Base-by-base conservation (phyloP, 805 yeast genomes). In the Ascoidea tarda region DNA sequence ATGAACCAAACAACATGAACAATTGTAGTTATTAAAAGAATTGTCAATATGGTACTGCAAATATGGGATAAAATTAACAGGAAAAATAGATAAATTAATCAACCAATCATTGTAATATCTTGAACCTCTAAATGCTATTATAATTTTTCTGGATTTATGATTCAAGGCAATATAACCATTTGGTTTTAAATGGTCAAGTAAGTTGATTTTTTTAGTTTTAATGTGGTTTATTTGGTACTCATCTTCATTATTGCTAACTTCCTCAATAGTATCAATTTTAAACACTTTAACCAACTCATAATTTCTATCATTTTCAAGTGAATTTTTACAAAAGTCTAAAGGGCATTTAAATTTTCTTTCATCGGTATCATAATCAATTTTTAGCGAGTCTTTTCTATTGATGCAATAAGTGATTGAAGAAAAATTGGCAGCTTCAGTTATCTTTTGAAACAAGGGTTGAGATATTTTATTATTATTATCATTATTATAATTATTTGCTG, bases 51-150 rank as follows among this genome's bases (percentile, higher is more conserved):
- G 44, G 14, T 10, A 38, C 14, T 38, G 44, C 44, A 10, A 10
- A 10, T 38, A 38, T 38, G 14, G 44, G 44, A 10, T 38, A 38
- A 38, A 38, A 87, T 84, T 14, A 3, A 71, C 69, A 5, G 78
- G 79, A 4, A 67, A 51, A 45, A 76, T 70, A 46, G 73, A 70
- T 49, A 83, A 67, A 65, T 86, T 84, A 33, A 79, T 71, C 12
- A 73, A 52, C 86, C 87, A 82, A 61, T 86, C 93, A 47, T 73
- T 71, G 28, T 71, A 63, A 6, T 83, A 72, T 2, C 80, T 69
- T 0, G 88, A 78, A 4, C 91, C 93, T 65, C 86, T 73, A 58
- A 81, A 82, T 0, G 71, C 76, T 48, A 82, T 62, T 16, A 75
- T 62, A 4, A 84, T 66, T 49, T 73, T 69, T 49, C 70, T 61